Evolutionary conservation across 1,139 yeast genomes (phyloP).

Genomic region (Scheffersomyces titani): DNA sequence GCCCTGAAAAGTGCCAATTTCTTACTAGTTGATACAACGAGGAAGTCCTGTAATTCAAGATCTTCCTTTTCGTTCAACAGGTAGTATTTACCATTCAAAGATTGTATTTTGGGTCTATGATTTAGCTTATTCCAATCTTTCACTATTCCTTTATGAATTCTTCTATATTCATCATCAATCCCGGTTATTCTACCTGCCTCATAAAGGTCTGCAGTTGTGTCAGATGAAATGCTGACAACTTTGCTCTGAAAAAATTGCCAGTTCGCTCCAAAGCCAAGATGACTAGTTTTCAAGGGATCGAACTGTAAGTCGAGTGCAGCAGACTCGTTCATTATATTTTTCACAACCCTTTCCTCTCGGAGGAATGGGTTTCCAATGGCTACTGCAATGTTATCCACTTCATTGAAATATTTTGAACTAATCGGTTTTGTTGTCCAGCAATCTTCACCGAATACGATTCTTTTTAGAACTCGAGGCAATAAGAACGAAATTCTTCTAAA

Average conservation of each 20-base stretch:
- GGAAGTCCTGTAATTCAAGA: slow-evolving; percentile 15
- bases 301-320: slow-evolving; percentile 31
- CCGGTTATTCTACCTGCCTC: slow-evolving; percentile 18
- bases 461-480: slow-evolving; percentile 24
- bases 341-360: slow-evolving; percentile 28
- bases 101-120: not conserved
- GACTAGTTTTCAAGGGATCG: slow-evolving; percentile 40
- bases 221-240: slow-evolving; percentile 15
- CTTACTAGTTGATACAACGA: slow-evolving; percentile 47
- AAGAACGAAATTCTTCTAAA: slow-evolving; percentile 26
- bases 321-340: slow-evolving; percentile 37
- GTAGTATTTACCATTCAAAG: slow-evolving; percentile 15
- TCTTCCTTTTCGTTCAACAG: slow-evolving; percentile 2
- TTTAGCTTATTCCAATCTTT: slow-evolving; percentile 1
- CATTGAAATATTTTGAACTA: slow-evolving; percentile 41
- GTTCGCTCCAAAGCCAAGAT: slow-evolving; percentile 47
- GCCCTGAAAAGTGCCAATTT: slow-evolving; percentile 50
- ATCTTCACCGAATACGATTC: slow-evolving; percentile 45
- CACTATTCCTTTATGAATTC: slow-evolving; percentile 29
- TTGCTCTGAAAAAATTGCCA: slow-evolving; percentile 42
- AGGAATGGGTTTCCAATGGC: slow-evolving; percentile 48
- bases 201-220: not conserved
- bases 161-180: slow-evolving; percentile 38
- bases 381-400: slow-evolving; percentile 48
- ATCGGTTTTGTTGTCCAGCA: slow-evolving; percentile 59